Base-by-base conservation (phyloP, 352 stramenopile genomes). In the Elongisporangium senticosum region DNA sequence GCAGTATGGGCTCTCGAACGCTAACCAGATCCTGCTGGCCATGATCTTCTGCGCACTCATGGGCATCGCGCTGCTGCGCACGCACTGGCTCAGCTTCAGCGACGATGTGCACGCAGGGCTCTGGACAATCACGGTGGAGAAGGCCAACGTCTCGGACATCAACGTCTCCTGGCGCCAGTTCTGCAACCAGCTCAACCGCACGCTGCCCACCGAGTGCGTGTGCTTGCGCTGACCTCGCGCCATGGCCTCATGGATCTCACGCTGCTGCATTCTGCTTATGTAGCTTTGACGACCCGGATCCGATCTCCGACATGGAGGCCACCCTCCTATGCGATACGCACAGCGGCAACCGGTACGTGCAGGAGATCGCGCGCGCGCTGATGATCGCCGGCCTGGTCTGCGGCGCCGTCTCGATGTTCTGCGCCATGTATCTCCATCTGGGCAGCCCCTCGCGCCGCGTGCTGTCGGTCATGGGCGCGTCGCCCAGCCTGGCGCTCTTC, bases 21-120 rank as follows among this genome's bases (percentile, higher is more conserved):
- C 83, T n/a, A 93, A 93, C 72, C 83, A 93, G 77, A 79, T 93
- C 60, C 68, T 93, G 54, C 68, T 89, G 52, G 78, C 69, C 56
- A 67, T 89, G 60, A 64, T 71, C 14, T 67, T 87, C 3, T 75
- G 67, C 49, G 69, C 56, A 28, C 53, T 90, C 55, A 69, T 89
- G 11, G 89, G 88, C 61, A 74, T 89, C 22, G 56, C 81, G 55
- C 64, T 93, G 48, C 63, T 90, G 62, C 74, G 79, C 8, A 71
- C 67, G 28, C 68, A 80, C 54, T 93, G 83, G 83, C 68, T 93
- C 53, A 49, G 78, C 47, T 79, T 91, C 52, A 20, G 53, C 26
- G 22, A 61, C 13, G 68, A 73, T 23, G 62, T 79, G 24, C 58
- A 73, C n/a, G 80, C 77, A 14, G 85, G 80, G 13, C 80, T 93